Base-by-base conservation (phyloP, 2,329 filamentous ascomycete genomes). In the Epicoccum sorghinum region DNA sequence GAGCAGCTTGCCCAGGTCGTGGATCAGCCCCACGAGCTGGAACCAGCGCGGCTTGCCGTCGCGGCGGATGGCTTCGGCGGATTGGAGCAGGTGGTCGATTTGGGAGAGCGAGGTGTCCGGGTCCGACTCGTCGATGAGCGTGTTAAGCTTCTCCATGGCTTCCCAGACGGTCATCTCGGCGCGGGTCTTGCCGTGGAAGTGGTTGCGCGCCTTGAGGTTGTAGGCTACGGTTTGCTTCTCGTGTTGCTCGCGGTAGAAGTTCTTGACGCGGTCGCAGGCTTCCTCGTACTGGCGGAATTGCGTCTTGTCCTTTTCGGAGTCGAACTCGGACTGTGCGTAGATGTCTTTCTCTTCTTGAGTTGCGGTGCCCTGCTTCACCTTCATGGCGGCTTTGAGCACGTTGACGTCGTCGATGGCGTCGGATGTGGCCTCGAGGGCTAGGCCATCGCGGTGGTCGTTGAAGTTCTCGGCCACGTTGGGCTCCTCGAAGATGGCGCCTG, bases 71-170 rank as follows among this genome's bases (percentile, higher is more conserved):
- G 91, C 92, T 77, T 96, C 92, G 47, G 92, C 92, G 14, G 89
- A 88, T 75, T 96, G 92, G 13, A 96, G 84, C 27, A 96, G 83
- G 76, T 96, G 92, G 77, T 96, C 89, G 71, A 96, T 96, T 79
- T 96, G 92, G 25, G 86, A 89, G 59, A 96, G 86, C 42, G 85
- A 86, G 40, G 92, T 96, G 78, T 96, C 91, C 1, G 92, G 92
- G 78, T 96, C 92, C 18, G 88, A 92, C 77, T 96, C 90, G 77
- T 96, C 92, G 74, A 96, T 89, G 47, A 96, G 83, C 0, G 89
- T 91, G 82, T 96, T 91, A 69, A 96, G 87, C 77, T 91, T 93
- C 83, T 96, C 90, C 78, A 96, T 95, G 18, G 92, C 92, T 74
- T 96, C 82, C 92, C 91, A 96, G 73, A 96, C 83, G 58, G 87